Base-by-base conservation (phyloP, 257 asterid genomes). In the Primulina huaijiensis region DNA sequence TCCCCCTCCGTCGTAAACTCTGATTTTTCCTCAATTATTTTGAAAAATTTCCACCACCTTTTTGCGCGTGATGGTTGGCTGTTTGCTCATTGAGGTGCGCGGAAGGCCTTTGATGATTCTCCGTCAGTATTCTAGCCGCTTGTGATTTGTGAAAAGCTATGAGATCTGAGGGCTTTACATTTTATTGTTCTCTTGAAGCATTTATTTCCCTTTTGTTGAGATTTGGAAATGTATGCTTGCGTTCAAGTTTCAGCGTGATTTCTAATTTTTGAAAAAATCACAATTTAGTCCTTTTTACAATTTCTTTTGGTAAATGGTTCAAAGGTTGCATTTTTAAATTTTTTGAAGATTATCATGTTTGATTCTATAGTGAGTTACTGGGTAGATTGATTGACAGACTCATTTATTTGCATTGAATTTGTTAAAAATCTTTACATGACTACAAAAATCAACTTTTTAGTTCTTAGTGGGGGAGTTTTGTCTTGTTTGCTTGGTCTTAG, bases 141-240 rank as follows among this genome's bases (percentile, higher is more conserved):
- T 29, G 75, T 84, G 90, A 89, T 89, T 74, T 6, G 2, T 62
- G 12, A 64, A 68, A 88, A 89, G 96, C 94, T 87, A 85, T 89
- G 92, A 89, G 96, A 87, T 87, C 96, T 85, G 96, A 87, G 92
- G 92, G 94, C 82, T 81, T 69, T 21, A 5, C 2, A 27, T 62
- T 46, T 7, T 20, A 37, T 56, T 34, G 37, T 30, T 16, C 59
- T 25, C 30, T 35, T 31, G 30, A 27, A 67, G 16, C 5, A 10
- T 43, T 43, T 43, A 43, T 1, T 12, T 12, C 53, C 53, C 53
- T 10, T 12, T 12, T 43, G 5, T 11, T 43, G n/a, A 43, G 53
- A 43, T 11, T 43, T 12, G n/a, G 6, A 43, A 43, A 43, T 43
- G 5, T 12, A 11, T 43, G 5, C 53, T 43, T 43, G 50, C 9